These are phyloP conservation scores for Umbelopsis sp. DNA, from an alignment of 371 early-diverging fungal species.

Conservation along the genomic window DNA sequence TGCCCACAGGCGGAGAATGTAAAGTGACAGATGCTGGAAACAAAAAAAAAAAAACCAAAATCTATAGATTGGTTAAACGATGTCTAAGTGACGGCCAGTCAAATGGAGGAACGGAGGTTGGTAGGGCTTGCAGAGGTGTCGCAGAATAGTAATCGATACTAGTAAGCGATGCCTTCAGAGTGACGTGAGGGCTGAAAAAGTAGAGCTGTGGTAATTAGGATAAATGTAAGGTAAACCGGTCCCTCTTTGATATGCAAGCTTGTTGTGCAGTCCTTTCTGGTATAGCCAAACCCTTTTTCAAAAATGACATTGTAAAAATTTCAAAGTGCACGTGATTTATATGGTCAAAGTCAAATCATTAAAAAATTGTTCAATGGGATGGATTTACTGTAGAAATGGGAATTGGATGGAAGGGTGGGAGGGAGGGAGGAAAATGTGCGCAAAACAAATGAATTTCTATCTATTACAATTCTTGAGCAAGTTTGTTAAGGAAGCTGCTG, in stretches of 20 bases:
- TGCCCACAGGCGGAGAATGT: constrained; percentile 18
- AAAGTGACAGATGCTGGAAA: constrained; percentile 18
- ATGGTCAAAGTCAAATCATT: neutral
- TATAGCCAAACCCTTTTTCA: neutral
- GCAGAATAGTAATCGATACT: too few relatives aligned
- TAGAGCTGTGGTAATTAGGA: neutral
- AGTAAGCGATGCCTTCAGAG: too few relatives aligned
- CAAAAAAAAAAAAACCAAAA: constrained; percentile 9
- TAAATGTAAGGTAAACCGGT: neutral
- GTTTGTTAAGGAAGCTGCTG: constrained; percentile 56
- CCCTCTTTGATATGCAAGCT: neutral
- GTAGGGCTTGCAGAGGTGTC: neutral
- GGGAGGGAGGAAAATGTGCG: neutral
- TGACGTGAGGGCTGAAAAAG: too few relatives aligned
- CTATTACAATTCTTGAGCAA: constrained; percentile 38
- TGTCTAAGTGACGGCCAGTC: neutral
- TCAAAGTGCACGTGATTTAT: neutral
- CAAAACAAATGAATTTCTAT: neutral
- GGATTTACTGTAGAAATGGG: too few relatives aligned
- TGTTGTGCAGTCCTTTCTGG: neutral
- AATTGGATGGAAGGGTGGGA: neutral
- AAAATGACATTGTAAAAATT: neutral
- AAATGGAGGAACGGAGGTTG: neutral
- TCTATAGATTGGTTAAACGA: constrained; percentile 9
- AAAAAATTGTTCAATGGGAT: constrained; percentile 6